phyloP scores from a whole-genome alignment of 495 filamentous ascomycete species.

The Penicillium lividum region DNA sequence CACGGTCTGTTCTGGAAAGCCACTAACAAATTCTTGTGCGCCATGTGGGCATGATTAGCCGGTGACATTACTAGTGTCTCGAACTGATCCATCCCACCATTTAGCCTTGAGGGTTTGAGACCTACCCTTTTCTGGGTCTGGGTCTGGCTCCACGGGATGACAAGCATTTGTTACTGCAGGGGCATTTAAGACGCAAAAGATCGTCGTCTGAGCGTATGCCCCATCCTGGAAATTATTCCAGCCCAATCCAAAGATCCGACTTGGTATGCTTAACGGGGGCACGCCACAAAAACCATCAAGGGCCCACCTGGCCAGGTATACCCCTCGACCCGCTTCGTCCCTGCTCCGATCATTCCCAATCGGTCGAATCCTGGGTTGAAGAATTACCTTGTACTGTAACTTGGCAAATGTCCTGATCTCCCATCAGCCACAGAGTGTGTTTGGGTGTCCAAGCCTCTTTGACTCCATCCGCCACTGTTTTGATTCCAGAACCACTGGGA shows the following conservation, averaged over 20 bases:
- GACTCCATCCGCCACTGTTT: constrained; percentile 5
- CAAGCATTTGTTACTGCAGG: constrained; percentile 12
- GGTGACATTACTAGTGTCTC: background rate
- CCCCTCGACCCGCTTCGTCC: constrained; percentile 3
- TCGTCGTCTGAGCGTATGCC: constrained; percentile 1
- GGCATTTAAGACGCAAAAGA: background rate
- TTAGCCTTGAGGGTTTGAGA: background rate
- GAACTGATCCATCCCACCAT: background rate
- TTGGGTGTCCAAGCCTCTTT: constrained; percentile 3
- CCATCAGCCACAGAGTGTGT: constrained; percentile 1
- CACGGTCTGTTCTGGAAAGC: background rate
- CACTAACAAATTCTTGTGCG: background rate
- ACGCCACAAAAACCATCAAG: constrained; percentile 7
- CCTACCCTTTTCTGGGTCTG: background rate
- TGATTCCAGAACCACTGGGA: background rate
- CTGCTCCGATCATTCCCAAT: constrained; percentile 7
- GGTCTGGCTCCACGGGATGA: constrained; percentile 6
- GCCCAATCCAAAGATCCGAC: background rate
- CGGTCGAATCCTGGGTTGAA: background rate
- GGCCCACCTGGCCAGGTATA: background rate
- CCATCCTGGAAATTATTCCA: constrained; percentile 1
- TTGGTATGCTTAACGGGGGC: background rate
- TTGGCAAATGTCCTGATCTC: background rate
- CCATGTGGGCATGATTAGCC: background rate
- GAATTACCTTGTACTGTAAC: background rate